phyloP scores from a whole-genome alignment of 129 eudicot species.

The Flaveria sonorensis region DNA sequence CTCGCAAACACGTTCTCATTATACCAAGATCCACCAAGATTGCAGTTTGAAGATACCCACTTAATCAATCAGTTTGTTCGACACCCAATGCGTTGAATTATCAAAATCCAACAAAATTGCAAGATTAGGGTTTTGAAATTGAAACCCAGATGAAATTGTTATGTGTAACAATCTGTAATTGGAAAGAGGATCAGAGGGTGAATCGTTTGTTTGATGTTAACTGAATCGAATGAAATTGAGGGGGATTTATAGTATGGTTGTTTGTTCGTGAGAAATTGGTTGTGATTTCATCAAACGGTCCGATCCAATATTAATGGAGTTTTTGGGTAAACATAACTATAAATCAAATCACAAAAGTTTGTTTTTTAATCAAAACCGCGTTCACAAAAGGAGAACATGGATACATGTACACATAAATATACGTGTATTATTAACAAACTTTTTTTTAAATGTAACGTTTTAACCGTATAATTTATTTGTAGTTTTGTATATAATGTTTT shows the following conservation, averaged over 20 bases:
- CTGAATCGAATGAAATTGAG: neutral
- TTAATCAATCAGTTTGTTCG: too few species aligned
- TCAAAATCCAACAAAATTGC: neutral
- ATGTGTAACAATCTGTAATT: neutral
- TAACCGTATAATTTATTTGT: too few species aligned
- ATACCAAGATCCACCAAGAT: slow-evolving; percentile 25
- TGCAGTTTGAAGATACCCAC: neutral
- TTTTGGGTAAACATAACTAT: neutral
- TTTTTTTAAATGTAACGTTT: too few species aligned
- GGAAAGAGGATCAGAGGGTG: neutral
- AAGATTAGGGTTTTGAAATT: slow-evolving; percentile 31
- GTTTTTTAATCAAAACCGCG: neutral
- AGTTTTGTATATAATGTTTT: too few species aligned
- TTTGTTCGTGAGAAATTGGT: neutral
- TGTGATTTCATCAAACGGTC: neutral
- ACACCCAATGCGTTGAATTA: slow-evolving; percentile 11
- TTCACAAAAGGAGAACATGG: neutral
- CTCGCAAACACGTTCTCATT: slow-evolving; percentile 12
- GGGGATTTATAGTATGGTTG: neutral
- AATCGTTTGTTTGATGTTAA: slow-evolving; percentile 26
- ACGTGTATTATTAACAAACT: too few species aligned
- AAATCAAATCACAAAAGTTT: neutral
- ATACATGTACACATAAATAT: too few species aligned
- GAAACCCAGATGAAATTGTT: neutral
- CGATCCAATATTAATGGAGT: neutral